Evolutionary conservation across 768 basidiomycete species (phyloP).

Genomic region (Leucosporidium scottii): DNA sequence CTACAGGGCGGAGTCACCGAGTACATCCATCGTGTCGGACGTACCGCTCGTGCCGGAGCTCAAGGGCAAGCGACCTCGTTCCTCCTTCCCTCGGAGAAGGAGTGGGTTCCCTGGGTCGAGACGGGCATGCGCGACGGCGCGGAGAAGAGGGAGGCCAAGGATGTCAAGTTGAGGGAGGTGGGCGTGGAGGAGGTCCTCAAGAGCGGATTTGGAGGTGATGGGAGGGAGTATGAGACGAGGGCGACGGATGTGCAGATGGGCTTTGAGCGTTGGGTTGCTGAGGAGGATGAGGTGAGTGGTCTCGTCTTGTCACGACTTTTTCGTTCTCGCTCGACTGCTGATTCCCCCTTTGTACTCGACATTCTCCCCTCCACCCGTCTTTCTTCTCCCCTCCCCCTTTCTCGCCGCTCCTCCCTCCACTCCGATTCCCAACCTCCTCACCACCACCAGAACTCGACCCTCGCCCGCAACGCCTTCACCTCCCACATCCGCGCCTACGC

Average conservation of each 20-base stretch:
- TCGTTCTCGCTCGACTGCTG: conserved; percentile 12
- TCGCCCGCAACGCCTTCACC: conserved; percentile 76
- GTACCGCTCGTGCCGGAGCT: conserved; percentile 91
- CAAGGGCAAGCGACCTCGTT: conserved; percentile 95
- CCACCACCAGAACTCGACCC: conserved; percentile 56
- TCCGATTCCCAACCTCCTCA: background rate
- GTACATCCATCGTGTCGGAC: conserved; percentile 92
- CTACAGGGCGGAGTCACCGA: conserved; percentile 74
- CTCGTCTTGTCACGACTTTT: conserved; percentile 5
- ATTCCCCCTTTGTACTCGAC: background rate
- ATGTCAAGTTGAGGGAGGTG: conserved; percentile 50
- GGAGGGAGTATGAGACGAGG: conserved; percentile 68
- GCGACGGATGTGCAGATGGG: conserved; percentile 94
- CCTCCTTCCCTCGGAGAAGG: conserved; percentile 73
- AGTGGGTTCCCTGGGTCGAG: conserved; percentile 88
- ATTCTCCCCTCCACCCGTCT: background rate
- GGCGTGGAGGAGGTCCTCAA: conserved; percentile 64
- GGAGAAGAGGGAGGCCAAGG: conserved; percentile 31
- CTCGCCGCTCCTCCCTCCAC: background rate
- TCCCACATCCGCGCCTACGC: conserved; percentile 95
- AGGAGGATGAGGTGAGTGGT: conserved; percentile 57
- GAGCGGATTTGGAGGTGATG: conserved; percentile 78
- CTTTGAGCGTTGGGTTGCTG: conserved; percentile 88
- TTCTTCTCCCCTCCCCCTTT: background rate
- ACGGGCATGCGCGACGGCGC: conserved; percentile 61